phyloP scores from a whole-genome alignment of 176 grass and related monocot genomes.

The Carex parvula region DNA sequence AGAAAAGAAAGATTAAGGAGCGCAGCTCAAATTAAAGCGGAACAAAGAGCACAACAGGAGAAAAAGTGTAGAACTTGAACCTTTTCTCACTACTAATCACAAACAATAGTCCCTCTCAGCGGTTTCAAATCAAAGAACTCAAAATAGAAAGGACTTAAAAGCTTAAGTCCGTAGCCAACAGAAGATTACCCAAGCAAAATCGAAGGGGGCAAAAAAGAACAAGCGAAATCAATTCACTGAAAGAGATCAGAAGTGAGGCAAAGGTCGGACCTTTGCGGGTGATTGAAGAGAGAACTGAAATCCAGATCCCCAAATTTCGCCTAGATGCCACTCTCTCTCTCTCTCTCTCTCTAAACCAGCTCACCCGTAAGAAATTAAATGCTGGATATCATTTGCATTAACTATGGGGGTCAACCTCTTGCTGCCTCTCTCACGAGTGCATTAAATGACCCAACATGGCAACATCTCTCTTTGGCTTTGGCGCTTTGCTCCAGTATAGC shows the following conservation, averaged over 20 bases:
- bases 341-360: constrained; percentile 17
- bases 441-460: constrained; percentile 34
- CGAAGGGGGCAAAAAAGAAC: neutral
- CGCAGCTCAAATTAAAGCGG: constrained; percentile 20
- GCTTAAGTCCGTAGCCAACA: neutral
- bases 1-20: neutral
- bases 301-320: constrained; percentile 22
- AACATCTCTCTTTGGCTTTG: neutral
- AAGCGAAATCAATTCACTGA: neutral
- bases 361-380: constrained; percentile 15
- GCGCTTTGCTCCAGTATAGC: constrained; percentile 14
- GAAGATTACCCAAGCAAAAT: neutral
- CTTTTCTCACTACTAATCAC: constrained; percentile 5
- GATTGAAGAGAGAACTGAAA: constrained; percentile 7
- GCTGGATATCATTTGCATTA: constrained; percentile 24
- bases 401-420: constrained; percentile 28
- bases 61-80: neutral
- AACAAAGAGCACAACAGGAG: constrained; percentile 25
- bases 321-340: constrained; percentile 6
- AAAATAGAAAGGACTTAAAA: neutral
- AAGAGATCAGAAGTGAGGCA: neutral
- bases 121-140: constrained; percentile 19
- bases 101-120: constrained; percentile 1
- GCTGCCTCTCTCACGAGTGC: constrained; percentile 10
- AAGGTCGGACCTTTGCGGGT: constrained; percentile 2